phyloP scores from a whole-genome alignment of 345 rosid species.

The Conringia planisiliqua region DNA sequence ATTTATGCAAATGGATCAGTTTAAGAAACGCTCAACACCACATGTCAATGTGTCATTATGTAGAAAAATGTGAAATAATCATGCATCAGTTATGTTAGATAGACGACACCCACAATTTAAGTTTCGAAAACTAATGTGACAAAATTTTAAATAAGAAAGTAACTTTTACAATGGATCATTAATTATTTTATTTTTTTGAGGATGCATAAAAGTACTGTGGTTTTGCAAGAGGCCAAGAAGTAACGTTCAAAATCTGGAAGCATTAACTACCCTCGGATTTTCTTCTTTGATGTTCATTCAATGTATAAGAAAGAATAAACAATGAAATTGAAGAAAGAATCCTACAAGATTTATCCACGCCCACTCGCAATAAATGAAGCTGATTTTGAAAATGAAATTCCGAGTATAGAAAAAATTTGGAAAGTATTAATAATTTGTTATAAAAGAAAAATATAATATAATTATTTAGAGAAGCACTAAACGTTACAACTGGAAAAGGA shows the following conservation, averaged over 20 bases:
- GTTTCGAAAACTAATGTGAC: background rate
- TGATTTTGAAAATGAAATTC: conserved; percentile 9
- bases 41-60: background rate
- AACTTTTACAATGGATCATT: background rate
- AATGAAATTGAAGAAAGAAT: conserved; percentile 18
- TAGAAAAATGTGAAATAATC: background rate
- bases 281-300: conserved; percentile 24
- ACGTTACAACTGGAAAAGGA: too few species aligned
- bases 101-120: background rate
- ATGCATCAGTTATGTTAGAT: background rate
- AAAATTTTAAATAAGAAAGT: background rate
- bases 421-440: background rate
- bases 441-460: too few species aligned
- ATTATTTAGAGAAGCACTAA: too few species aligned
- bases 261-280: conserved; percentile 22
- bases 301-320: conserved; percentile 20
- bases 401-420: background rate
- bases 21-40: background rate
- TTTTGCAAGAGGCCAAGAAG: conserved; percentile 1
- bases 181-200: background rate
- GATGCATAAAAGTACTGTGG: background rate
- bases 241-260: background rate
- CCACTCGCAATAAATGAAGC: conserved; percentile 32
- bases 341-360: conserved; percentile 28
- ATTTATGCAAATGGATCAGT: background rate